These are phyloP conservation scores for Magnolia sinica DNA, from an alignment of 164 flowering plant genomes.

Conservation along the genomic window DNA sequence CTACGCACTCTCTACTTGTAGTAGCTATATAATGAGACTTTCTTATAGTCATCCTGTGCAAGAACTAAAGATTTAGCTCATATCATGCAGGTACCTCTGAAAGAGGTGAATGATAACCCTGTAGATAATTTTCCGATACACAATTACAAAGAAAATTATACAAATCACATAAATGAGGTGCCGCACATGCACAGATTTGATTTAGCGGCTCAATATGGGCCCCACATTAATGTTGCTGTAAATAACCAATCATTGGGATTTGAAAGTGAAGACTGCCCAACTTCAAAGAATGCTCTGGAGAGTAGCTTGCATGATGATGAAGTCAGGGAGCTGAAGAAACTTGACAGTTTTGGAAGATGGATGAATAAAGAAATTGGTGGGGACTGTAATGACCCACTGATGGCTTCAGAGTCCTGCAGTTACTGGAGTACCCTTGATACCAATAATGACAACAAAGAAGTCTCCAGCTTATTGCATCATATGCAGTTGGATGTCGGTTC, in stretches of 20 bases:
- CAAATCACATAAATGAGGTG: constrained; percentile 9
- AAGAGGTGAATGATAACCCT: constrained; percentile 13
- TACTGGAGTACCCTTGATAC: constrained; percentile 56
- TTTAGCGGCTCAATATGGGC: constrained; percentile 14
- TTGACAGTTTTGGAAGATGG: constrained; percentile 75
- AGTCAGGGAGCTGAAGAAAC: constrained; percentile 48
- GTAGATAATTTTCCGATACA: constrained; percentile 7
- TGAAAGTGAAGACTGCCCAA: constrained; percentile 7
- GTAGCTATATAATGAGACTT: too few relatives aligned
- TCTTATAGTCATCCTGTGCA: too few relatives aligned
- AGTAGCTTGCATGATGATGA: constrained; percentile 16
- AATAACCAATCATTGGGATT: not conserved
- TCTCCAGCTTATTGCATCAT: constrained; percentile 49
- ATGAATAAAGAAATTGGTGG: constrained; percentile 63
- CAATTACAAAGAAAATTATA: not conserved
- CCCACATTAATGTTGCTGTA: constrained; percentile 16
- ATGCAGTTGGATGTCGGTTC: constrained; percentile 52
- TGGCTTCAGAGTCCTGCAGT: constrained; percentile 56
- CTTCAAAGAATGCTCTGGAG: constrained; percentile 15
- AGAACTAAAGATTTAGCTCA: not conserved
- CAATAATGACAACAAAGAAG: constrained; percentile 48
- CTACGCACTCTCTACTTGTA: too few relatives aligned
- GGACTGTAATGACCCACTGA: constrained; percentile 60
- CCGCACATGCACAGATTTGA: constrained; percentile 19
- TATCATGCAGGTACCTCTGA: constrained; percentile 17